Percentiles rank a stretch among this genome's conserved stretches.
Evolutionary conservation across 2,329 filamentous ascomycete species (phyloP).

Genomic region (Colletotrichum sp.): DNA sequence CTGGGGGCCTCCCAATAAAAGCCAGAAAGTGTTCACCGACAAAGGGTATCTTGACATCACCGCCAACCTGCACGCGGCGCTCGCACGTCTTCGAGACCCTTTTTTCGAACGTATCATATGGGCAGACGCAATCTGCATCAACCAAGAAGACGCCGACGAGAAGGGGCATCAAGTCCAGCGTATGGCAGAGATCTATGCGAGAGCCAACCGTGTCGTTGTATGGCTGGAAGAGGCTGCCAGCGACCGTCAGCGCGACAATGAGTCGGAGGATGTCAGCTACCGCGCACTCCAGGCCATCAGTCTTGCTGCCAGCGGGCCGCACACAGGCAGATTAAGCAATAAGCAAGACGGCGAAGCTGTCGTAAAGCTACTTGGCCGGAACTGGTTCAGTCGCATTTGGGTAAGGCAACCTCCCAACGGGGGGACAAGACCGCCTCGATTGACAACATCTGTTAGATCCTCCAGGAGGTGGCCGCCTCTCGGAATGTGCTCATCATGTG

Average conservation of each 20-base stretch:
- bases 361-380: too few relatives aligned
- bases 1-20: neutral
- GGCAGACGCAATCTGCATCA: neutral
- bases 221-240: neutral
- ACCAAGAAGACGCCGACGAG: neutral
- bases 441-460: too few relatives aligned
- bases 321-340: too few relatives aligned
- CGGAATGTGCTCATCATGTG: too few relatives aligned
- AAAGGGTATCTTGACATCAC: neutral
- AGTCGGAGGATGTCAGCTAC: too few relatives aligned
- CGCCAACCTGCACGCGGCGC: neutral
- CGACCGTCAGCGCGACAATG: too few relatives aligned
- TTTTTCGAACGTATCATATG: neutral
- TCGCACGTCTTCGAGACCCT: neutral
- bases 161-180: neutral
- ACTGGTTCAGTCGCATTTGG: too few relatives aligned
- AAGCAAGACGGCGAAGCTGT: too few relatives aligned
- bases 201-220: neutral
- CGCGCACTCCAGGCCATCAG: neutral
- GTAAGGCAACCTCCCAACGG: too few relatives aligned
- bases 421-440: too few relatives aligned
- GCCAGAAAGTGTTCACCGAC: neutral
- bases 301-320: neutral
- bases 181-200: neutral
- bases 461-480: too few relatives aligned